These are phyloP conservation scores for Penicillium parvum DNA, from an alignment of 495 filamentous ascomycete genomes.

Conservation along the genomic window DNA sequence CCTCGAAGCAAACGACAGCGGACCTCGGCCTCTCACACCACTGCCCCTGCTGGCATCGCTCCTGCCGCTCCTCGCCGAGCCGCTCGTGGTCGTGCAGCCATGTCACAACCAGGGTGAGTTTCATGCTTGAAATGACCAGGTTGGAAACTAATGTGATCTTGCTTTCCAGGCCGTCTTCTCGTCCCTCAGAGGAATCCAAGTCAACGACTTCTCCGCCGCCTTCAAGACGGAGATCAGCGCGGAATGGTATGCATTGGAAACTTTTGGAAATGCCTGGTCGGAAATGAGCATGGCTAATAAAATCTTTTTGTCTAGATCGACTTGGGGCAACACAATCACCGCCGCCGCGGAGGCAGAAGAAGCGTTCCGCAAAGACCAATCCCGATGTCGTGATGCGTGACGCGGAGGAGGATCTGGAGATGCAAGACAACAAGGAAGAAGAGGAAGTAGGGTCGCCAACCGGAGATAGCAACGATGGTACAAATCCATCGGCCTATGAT, in stretches of 20 bases:
- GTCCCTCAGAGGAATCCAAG: constrained; percentile 40
- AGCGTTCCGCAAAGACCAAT: constrained; percentile 50
- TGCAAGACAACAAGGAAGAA: constrained; percentile 34
- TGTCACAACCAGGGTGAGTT: constrained; percentile 79
- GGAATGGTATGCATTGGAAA: constrained; percentile 48
- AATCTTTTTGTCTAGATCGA: constrained; percentile 22
- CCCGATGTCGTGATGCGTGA: constrained; percentile 51
- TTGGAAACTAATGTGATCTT: constrained; percentile 1
- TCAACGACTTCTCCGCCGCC: constrained; percentile 45
- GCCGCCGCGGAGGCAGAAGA: constrained; percentile 47
- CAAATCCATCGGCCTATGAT: constrained; percentile 47
- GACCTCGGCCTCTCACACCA: constrained; percentile 34
- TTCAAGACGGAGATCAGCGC: constrained; percentile 63
- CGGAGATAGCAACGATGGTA: constrained; percentile 59
- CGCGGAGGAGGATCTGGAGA: constrained; percentile 38
- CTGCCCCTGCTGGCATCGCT: constrained; percentile 40
- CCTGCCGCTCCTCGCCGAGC: constrained; percentile 50
- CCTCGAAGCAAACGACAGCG: constrained; percentile 43
- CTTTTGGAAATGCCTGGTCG: neutral
- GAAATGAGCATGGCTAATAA: neutral
- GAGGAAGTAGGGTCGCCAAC: constrained; percentile 40
- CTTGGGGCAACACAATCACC: constrained; percentile 31
- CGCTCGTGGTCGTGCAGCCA: constrained; percentile 63
- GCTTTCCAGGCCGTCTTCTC: constrained; percentile 37
- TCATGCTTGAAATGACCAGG: neutral